Base-by-base conservation (phyloP, 441 rosid genomes). In the Eruca vesicaria region DNA sequence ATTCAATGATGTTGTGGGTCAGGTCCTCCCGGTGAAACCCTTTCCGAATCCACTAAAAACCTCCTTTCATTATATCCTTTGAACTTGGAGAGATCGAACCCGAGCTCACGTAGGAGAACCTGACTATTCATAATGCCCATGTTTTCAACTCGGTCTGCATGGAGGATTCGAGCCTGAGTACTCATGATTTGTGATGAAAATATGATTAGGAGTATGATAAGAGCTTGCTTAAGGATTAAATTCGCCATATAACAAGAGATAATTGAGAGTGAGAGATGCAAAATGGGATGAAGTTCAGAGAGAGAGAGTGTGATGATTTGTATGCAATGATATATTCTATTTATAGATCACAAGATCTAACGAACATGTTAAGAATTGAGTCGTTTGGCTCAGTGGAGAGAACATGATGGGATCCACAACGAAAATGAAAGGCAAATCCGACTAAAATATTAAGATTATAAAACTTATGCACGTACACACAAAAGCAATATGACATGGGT, bases 1-100 rank as follows among this genome's bases (percentile, higher is more conserved):
- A 53, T 6, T 66, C 33, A 77, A 67, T 78, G 81, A 20, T 78
- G 81, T 63, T 78, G 81, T 2, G 81, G 78, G 36, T 78, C 75
- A 1, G 81, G 81, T 23, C 81, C 81, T 72, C 81, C 81, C 4
- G 78, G 78, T 53, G 81, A 72, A 68, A 78, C 78, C 66, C 81
- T 73, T 7, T 73, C 74, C 9, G 81, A 68, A 15, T 67, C 78
- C n/a, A 78, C 71, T 56, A 78, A 32, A 21, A 68, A 12, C 62
- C 81, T 35, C n/a, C 70, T 43, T 18, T 68, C 60, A 21, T 66
- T 48, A 33, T 72, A 6, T 31, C 66, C 81, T 41, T 72, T 73
- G 65, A 68, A 67, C 29, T 73, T 78, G 23, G 77, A 72, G 65
- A 78, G 62, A 68, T 78, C 81, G 8, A 78, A 55, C 15, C 78